Conservation (phyloP, 345 rosid species). For the Rhodamnia rubescens region DNA sequence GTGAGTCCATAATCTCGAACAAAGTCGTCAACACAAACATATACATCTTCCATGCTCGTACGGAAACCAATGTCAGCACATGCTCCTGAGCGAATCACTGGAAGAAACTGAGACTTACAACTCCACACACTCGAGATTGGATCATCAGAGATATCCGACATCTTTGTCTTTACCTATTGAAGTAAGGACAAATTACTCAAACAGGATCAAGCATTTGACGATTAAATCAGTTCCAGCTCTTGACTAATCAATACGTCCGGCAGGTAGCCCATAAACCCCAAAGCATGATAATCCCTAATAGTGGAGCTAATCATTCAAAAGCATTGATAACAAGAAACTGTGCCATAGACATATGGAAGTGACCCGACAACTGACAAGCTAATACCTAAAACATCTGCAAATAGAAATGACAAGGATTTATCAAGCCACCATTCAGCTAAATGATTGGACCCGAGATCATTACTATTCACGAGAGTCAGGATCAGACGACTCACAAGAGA, state of each 20-base stretch:
- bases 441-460: neutral
- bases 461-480: neutral
- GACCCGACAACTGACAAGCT: neutral
- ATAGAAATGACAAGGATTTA: neutral
- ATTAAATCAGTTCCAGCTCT: neutral
- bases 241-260: neutral
- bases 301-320: neutral
- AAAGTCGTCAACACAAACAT: slow-evolving; percentile 52
- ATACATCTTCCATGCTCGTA: slow-evolving; percentile 77
- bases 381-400: neutral
- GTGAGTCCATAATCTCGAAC: slow-evolving; percentile 33
- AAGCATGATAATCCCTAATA: neutral
- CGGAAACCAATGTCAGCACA: slow-evolving; percentile 68
- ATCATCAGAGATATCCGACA: slow-evolving; percentile 29
- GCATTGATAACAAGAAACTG: neutral
- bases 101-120: slow-evolving; percentile 32
- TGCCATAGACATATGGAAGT: neutral
- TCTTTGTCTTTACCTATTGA: slow-evolving; percentile 50
- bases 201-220: neutral
- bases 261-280: neutral
- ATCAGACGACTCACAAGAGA: slow-evolving; percentile 46
- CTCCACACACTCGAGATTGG: slow-evolving; percentile 22
- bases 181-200: neutral
- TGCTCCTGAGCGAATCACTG: slow-evolving; percentile 74
- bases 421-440: neutral